Conservation (phyloP, 345 rosid genomes). For the Trapa bicornis region DNA sequence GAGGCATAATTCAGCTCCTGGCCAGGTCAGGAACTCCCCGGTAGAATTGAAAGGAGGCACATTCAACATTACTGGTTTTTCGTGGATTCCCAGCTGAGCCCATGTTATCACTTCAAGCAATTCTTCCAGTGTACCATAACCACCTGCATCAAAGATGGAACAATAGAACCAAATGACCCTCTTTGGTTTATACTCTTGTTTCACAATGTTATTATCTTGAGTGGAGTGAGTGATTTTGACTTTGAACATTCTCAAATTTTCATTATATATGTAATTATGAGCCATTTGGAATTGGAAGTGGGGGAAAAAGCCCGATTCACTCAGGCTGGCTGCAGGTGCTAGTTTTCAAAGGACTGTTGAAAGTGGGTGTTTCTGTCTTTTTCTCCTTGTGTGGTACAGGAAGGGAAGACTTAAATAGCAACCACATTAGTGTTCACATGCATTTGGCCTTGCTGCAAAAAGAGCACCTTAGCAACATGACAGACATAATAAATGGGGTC, state of each 20-base stretch:
- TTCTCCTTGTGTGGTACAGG: conserved; percentile 15
- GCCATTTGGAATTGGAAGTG: background rate
- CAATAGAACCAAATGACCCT: too few relatives aligned
- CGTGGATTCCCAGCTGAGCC: conserved; percentile 99
- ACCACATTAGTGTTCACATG: too few relatives aligned
- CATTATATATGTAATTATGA: conserved; percentile 4
- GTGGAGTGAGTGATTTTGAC: background rate
- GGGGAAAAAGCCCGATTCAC: conserved; percentile 20
- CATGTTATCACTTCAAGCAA: conserved; percentile 95
- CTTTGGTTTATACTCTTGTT: too few relatives aligned
- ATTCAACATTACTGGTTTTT: conserved; percentile 54
- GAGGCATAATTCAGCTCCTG: background rate
- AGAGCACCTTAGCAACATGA: background rate
- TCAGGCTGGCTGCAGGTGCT: conserved; percentile 19
- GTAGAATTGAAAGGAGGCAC: background rate
- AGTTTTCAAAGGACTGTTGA: conserved; percentile 22
- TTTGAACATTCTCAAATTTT: conserved; percentile 5
- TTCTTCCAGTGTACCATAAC: conserved; percentile 97
- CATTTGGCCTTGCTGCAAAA: background rate
- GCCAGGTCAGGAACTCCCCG: background rate
- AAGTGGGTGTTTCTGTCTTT: conserved; percentile 18
- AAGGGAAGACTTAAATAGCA: background rate
- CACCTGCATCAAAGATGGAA: conserved; percentile 33
- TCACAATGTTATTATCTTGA: background rate
- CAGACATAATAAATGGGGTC: too few relatives aligned